Evolutionary conservation across 2,329 filamentous ascomycete species (phyloP), one percentile per base, ranked within the genome.

Genomic region (Nemania abortiva): DNA sequence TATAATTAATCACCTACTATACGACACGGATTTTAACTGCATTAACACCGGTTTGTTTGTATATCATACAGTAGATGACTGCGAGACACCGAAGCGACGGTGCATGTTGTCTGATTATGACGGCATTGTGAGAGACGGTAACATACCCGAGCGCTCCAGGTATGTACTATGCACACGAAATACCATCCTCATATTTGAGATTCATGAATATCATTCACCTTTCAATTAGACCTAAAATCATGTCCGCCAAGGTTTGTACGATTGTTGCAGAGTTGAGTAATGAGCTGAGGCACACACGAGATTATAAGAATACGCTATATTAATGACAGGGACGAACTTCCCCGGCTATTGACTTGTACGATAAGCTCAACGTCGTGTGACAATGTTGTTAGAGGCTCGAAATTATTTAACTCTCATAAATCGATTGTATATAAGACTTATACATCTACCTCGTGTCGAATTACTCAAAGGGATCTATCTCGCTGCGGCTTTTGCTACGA

Each of bases 1-100:
- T 20, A 24, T 13, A 34, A 20, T 42, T 56, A 39, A 66, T 42
- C 56, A 37, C 63, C 55, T 61, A n/a, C 47, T n/a, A 27, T 29
- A 24, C 54, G 9, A 53, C 39, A 42, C 56, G 42, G 49, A 7
- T 42, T 20, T 24, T 66, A 49, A 24, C 50, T 61, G 52, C 64
- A 56, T 50, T 31, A 13, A 42, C 13, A 20, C 13, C 39, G 34
- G 13, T 34, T 49, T 56, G 2, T 27, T 52, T 42, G 31, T 31
- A 52, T n/a, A 45, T 47, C 42, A 4, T 47, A 47, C 15, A 47
- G 2, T 6, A 20, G 5, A 2, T 47, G 42, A 47, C n/a, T 18
- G 6, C 42, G 2, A 47, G 42, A n/a, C 9, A 7, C 18, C 18
- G 18, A 7, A 47, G 42, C 39, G 11, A 18, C 39, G 39, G 18